phyloP scores from a whole-genome alignment of 495 filamentous ascomycete species.

The Sphaerosporella brunnea region DNA sequence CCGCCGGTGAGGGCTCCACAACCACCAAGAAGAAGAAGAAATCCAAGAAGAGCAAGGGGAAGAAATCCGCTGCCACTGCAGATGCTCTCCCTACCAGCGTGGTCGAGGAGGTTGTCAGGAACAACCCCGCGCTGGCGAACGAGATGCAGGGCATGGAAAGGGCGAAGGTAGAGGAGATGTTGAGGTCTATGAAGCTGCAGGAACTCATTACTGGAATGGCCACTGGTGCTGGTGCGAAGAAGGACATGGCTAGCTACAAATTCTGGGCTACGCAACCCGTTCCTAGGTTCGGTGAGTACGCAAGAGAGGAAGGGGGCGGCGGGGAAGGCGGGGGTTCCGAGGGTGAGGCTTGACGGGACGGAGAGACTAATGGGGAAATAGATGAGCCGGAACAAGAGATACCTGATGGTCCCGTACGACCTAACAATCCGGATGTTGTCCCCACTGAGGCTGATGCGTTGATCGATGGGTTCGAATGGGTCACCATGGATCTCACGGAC shows the following conservation, averaged over 20 bases:
- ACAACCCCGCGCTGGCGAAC: constrained; percentile 44
- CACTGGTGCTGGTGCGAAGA: constrained; percentile 29
- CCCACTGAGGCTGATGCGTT: constrained; percentile 45
- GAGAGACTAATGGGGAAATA: constrained; percentile 1
- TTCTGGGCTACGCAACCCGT: constrained; percentile 98
- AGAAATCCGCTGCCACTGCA: neutral
- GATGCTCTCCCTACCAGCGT: neutral
- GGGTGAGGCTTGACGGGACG: too few species aligned
- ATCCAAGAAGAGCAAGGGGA: constrained; percentile 1
- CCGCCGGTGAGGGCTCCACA: neutral
- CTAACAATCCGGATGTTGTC: constrained; percentile 57
- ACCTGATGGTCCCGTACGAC: constrained; percentile 37
- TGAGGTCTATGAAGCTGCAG: constrained; percentile 55
- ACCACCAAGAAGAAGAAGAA: neutral
- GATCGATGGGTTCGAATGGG: constrained; percentile 78
- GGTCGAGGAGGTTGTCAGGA: constrained; percentile 31
- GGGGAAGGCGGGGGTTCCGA: too few species aligned
- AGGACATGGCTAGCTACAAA: constrained; percentile 92
- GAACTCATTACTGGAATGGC: constrained; percentile 67
- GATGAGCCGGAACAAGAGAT: constrained; percentile 15
- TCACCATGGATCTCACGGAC: constrained; percentile 67
- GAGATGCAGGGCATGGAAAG: constrained; percentile 31
- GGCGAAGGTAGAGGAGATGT: constrained; percentile 33
- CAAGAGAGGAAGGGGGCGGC: too few species aligned
- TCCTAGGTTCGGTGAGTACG: constrained; percentile 54